phyloP scores from a whole-genome alignment of 2,329 filamentous ascomycete genomes.

The Chrysoporthe austroafricana region DNA sequence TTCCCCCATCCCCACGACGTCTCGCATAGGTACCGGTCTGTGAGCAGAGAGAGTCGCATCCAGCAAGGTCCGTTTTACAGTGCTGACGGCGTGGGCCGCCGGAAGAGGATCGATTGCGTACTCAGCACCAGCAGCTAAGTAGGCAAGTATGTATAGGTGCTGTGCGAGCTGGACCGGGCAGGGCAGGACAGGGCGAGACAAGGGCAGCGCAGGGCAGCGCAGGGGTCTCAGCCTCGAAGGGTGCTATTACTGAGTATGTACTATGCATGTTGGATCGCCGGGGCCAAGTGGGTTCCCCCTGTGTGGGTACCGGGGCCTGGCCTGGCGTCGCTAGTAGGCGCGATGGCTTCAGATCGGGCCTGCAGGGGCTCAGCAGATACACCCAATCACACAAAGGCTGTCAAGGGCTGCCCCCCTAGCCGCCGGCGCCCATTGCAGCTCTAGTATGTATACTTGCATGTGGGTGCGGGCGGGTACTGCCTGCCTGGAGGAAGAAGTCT shows the following conservation, averaged over 20 bases:
- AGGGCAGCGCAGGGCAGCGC: neutral
- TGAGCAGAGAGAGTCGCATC: neutral
- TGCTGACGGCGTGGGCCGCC: constrained; percentile 13
- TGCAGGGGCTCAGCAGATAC: constrained; percentile 5
- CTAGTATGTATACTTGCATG: neutral
- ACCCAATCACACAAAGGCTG: constrained; percentile 10
- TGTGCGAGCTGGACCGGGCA: neutral
- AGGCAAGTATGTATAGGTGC: neutral
- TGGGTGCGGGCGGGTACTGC: neutral
- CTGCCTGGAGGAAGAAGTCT: neutral
- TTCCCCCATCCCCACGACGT: neutral
- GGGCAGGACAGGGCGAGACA: neutral
- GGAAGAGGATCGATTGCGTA: neutral
- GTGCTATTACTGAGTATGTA: neutral
- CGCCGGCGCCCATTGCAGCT: constrained; percentile 17
- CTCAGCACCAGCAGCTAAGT: neutral
- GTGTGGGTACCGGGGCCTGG: neutral
- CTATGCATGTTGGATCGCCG: constrained; percentile 11
- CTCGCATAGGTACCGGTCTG: constrained; percentile 5
- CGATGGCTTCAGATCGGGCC: constrained; percentile 18
- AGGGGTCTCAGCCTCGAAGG: neutral
- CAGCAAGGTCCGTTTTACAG: constrained; percentile 13
- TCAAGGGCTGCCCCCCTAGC: constrained; percentile 10
- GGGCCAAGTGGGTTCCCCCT: neutral
- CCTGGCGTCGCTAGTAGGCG: constrained; percentile 17